A percentile compares a stretch with the other conserved stretches of the same genome.
phyloP scores from a whole-genome alignment of 306 rosid genomes.

The Lathyrus sativus region DNA sequence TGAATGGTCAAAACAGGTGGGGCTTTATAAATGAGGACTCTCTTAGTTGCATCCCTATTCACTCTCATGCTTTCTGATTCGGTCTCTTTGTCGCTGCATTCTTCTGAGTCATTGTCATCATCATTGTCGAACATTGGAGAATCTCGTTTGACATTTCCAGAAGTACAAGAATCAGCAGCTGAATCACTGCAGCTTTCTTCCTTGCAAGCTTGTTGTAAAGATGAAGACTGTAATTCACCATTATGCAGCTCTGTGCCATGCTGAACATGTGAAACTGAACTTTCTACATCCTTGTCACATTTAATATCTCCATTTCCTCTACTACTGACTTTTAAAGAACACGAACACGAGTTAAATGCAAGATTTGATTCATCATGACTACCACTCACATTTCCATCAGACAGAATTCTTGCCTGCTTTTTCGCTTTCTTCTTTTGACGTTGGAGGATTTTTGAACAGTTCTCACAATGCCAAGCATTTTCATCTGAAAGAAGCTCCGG shows the following conservation, averaged over 20 bases:
- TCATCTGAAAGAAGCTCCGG: slow-evolving; percentile 89
- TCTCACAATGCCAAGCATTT: slow-evolving; percentile 96
- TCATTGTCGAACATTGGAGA: slow-evolving; percentile 36
- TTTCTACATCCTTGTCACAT: slow-evolving; percentile 42
- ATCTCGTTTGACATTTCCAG: slow-evolving; percentile 31
- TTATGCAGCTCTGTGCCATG: slow-evolving; percentile 31
- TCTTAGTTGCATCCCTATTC: slow-evolving; percentile 90
- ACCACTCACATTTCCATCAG: slow-evolving; percentile 49
- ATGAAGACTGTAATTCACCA: slow-evolving; percentile 46
- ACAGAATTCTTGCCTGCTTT: slow-evolving; percentile 42
- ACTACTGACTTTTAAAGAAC: slow-evolving; percentile 41
- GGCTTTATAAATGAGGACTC: slow-evolving; percentile 72
- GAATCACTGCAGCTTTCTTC: slow-evolving; percentile 48
- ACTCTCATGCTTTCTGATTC: slow-evolving; percentile 53
- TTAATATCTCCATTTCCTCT: slow-evolving; percentile 46
- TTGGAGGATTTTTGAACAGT: slow-evolving; percentile 66
- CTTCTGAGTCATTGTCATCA: slow-evolving; percentile 40
- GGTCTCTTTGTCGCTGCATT: slow-evolving; percentile 49
- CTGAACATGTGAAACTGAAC: slow-evolving; percentile 38
- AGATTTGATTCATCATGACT: slow-evolving; percentile 39
- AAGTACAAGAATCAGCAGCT: slow-evolving; percentile 45
- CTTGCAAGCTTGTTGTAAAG: slow-evolving; percentile 41
- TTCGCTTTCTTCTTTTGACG: slow-evolving; percentile 47
- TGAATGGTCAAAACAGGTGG: slow-evolving; percentile 85
- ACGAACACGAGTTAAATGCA: slow-evolving; percentile 42